Evolutionary conservation across 192 early-diverging fungal genomes (phyloP).

Genomic region (Podila horticola): DNA sequence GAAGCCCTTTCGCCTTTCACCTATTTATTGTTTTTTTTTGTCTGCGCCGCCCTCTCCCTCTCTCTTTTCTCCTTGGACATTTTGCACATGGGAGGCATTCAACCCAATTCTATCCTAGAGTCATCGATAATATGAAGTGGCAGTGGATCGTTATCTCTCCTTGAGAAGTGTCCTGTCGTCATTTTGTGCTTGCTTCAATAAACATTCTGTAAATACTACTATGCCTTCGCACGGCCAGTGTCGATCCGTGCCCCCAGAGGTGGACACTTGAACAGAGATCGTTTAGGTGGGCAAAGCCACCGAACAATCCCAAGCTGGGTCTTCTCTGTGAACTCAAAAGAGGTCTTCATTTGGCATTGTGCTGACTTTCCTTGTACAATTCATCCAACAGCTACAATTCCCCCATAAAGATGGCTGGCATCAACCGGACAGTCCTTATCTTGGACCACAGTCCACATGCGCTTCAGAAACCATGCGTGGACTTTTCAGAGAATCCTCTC

Average conservation of each 20-base stretch:
- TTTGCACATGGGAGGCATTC: not conserved
- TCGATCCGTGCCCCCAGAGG: not conserved
- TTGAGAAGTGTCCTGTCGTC: no score
- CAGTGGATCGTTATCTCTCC: no score
- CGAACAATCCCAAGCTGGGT: not conserved
- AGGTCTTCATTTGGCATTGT: not conserved
- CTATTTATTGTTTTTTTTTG: not conserved
- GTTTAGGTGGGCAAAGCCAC: not conserved
- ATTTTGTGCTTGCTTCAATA: not conserved
- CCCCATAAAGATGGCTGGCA: constrained; percentile 9
- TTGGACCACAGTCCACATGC: constrained; percentile 36
- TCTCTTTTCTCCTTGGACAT: not conserved
- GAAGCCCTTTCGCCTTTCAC: not conserved
- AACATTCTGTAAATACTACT: not conserved
- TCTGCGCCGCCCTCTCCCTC: not conserved
- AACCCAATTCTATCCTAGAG: no score
- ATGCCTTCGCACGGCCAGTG: not conserved
- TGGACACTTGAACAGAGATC: not conserved
- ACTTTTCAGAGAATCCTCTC: not conserved
- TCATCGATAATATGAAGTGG: no score
- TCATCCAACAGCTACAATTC: no score
- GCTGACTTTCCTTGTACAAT: not conserved
- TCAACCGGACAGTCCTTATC: constrained; percentile 28
- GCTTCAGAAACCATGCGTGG: constrained; percentile 15
- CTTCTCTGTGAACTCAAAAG: not conserved